A percentile compares a stretch with the other conserved stretches of the same genome.
phyloP scores from a whole-genome alignment of 176 grass and related monocot genomes.

The Eragrostis curvula region DNA sequence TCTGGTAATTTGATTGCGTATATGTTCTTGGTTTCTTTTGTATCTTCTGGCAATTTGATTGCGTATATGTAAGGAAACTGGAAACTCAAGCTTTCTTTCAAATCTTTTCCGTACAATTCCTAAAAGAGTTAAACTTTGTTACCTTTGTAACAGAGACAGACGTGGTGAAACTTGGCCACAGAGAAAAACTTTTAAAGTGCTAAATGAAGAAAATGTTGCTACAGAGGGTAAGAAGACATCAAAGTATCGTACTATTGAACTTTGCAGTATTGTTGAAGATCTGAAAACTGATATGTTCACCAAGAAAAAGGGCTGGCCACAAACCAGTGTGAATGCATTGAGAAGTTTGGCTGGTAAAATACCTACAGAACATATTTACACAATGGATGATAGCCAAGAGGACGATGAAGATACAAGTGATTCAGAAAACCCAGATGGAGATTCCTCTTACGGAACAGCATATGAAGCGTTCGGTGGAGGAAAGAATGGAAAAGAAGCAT shows the following conservation, averaged over 20 bases:
- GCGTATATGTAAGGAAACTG: no score
- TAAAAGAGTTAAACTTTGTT: slow-evolving; percentile 26
- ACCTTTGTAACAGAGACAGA: slow-evolving; percentile 49
- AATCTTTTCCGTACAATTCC: slow-evolving; percentile 17
- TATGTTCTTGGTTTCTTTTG: neutral
- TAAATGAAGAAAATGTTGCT: slow-evolving; percentile 62
- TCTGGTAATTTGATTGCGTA: neutral
- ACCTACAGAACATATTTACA: slow-evolving; percentile 59
- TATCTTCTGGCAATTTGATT: no score
- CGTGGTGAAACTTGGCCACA: slow-evolving; percentile 58
- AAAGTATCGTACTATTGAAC: slow-evolving; percentile 66
- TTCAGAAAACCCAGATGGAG: slow-evolving; percentile 32
- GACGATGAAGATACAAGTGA: slow-evolving; percentile 39
- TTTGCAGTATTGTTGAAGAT: slow-evolving; percentile 58
- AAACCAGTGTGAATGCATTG: slow-evolving; percentile 55
- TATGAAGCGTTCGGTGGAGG: slow-evolving; percentile 83
- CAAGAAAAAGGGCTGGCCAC: slow-evolving; percentile 72
- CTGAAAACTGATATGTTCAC: slow-evolving; percentile 61
- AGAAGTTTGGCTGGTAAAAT: slow-evolving; percentile 79
- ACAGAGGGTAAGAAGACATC: slow-evolving; percentile 55
- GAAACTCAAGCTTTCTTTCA: slow-evolving; percentile 4
- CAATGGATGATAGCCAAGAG: slow-evolving; percentile 36
- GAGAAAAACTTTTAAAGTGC: slow-evolving; percentile 73
- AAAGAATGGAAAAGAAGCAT: slow-evolving; percentile 81
- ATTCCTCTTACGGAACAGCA: slow-evolving; percentile 68